These are phyloP conservation scores for Aurinia saxatilis DNA, from an alignment of 345 rosid genomes.

Conservation along the genomic window DNA sequence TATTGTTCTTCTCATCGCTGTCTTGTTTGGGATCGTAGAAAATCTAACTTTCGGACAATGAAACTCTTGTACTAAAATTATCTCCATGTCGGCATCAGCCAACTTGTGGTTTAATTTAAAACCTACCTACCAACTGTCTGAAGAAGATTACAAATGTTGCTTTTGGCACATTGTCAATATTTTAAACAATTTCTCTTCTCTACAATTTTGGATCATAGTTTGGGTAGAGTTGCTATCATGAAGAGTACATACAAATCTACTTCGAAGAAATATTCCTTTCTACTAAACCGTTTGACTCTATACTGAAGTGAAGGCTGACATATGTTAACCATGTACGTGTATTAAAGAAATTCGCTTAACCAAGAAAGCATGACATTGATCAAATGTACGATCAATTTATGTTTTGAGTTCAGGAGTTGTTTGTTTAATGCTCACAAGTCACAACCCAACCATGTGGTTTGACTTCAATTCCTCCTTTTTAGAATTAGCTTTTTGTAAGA, in stretches of 20 bases:
- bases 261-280: background rate
- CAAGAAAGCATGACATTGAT: too few species aligned
- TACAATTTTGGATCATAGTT: background rate
- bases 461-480: too few species aligned
- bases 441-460: background rate
- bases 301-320: background rate
- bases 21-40: conserved; percentile 13
- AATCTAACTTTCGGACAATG: conserved; percentile 13
- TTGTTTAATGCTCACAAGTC: background rate
- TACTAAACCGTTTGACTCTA: background rate
- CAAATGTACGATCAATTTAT: too few species aligned
- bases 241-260: background rate
- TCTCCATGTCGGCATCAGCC: background rate
- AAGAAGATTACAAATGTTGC: background rate
- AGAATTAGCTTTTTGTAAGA: too few species aligned
- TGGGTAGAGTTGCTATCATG: too few species aligned
- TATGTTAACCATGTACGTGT: background rate
- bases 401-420: background rate
- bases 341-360: background rate
- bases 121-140: background rate
- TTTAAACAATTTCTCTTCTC: background rate
- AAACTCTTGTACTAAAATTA: background rate
- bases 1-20: conserved; percentile 22
- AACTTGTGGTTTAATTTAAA: background rate
- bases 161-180: background rate